Evolutionary conservation across 495 filamentous ascomycete genomes (phyloP), one percentile per base, ranked within the genome.

Genomic region (Talaromyces ruber): DNA sequence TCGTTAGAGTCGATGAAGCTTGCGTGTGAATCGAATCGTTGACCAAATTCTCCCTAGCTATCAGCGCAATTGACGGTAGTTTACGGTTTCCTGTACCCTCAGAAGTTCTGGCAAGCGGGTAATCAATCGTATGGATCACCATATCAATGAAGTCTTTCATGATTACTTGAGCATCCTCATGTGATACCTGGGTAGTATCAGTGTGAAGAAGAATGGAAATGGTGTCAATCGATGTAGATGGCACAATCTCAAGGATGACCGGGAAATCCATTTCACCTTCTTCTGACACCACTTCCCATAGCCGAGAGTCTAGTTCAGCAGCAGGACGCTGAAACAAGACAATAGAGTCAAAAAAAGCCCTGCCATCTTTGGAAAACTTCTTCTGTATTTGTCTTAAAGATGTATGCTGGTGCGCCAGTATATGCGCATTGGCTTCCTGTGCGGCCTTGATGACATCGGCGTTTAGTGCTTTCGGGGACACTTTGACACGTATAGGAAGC

Each of bases 241-340:
- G 89, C 22, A 82, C 69, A 29, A 92, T 70, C 64, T 92, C 89
- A 61, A 83, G 83, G 58, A 92, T 86, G 59, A 92, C 64, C 9
- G 89, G 80, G 73, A 75, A 90, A 74, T 91, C 89, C 89, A 94
- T 94, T 51, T 81, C 75, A 1, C 91, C 89, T 58, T 81, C 71
- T 65, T 95, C 91, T 25, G 81, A 71, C 59, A 83, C 74, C 26
- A 91, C 64, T 5, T 75, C 77, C 91, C 91, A 95, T 24, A 93
- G 70, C 0, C 67, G 63, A 6, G 71, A 24, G 64, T 90, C 82
- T 7, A 92, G 74, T 1, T 69, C 62, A 14, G 72, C 66, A 1
- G 70, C 63, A 0, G 77, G 71, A 26, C 84, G 81, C 63, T 95
- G 91, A 52, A 93, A 74, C 60, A 95, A 80, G 58, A 95, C 76